Evolutionary conservation across 2,329 filamentous ascomycete species (phyloP), one percentile per base, ranked within the genome.

Genomic region (Didymella keratinophila): DNA sequence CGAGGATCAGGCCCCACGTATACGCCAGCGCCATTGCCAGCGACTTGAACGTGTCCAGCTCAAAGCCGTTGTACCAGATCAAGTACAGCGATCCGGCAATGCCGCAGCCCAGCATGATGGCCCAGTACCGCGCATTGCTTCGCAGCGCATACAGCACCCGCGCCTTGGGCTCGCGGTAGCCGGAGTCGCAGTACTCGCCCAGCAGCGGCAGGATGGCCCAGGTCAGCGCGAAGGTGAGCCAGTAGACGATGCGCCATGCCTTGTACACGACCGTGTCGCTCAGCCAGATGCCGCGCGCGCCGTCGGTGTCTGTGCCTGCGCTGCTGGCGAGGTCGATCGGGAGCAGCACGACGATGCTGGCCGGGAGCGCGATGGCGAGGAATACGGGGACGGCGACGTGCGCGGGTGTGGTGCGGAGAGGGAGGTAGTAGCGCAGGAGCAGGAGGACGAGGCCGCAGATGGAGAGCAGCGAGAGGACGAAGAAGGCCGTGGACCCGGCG

Each of bases 161-260:
- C 67, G 87, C 89, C 75, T 89, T 90, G 4, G 93, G 89, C 62
- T 97, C 92, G 68, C 93, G 89, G 76, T 97, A 96, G 52, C 95
- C 95, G 27, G 94, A 91, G 77, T 98, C 95, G 77, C 91, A 89
- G 78, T 97, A 99, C 78, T 98, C 94, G 76, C 90, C 95, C 56
- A 99, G 87, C 49, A 98, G 86, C 14, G 95, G 95, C 34, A 99
- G 87, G 62, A 99, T 92, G 61, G 93, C 86, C 95, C 95, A 99
- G 55, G 94, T 98, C 71, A 99, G 80, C 49, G 89, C 87, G 79
- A 99, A 99, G 0, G 94, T 98, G 54, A 99, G 83, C 95, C 95
- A 99, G 79, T 99, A 99, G 20, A 90, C 89, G 64, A 99, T 94
- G 73, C 94, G 87, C 95, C 95, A 99, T 57, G 90, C 89, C 23